These are phyloP conservation scores for Trypethelium eluteriae DNA, from an alignment of 495 filamentous ascomycete species.

Conservation along the genomic window DNA sequence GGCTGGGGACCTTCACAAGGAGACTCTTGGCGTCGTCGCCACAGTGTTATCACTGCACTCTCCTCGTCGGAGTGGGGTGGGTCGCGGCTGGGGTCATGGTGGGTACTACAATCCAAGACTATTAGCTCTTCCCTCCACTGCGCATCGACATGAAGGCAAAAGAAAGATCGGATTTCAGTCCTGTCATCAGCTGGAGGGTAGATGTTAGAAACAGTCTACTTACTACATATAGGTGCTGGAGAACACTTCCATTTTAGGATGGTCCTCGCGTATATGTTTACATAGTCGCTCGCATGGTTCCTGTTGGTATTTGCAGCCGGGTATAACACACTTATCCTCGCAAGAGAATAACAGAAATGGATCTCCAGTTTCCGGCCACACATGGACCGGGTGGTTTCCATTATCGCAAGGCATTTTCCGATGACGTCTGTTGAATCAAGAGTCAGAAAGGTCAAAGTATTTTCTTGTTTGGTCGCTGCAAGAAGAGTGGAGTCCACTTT, in stretches of 20 bases:
- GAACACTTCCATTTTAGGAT: neutral
- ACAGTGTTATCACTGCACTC: neutral
- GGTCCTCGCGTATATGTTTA: neutral
- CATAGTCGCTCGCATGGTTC: neutral
- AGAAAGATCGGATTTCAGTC: no score
- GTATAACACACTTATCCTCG: neutral
- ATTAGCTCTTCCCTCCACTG: neutral
- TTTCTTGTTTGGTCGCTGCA: no score
- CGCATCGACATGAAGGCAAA: no score
- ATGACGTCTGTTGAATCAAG: neutral
- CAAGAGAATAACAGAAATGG: neutral
- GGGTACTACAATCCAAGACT: neutral
- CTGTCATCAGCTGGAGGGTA: no score
- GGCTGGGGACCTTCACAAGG: neutral
- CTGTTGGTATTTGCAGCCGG: neutral
- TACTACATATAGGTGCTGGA: neutral
- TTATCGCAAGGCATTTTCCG: neutral
- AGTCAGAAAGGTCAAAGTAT: no score
- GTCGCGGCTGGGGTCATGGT: neutral
- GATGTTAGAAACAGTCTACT: neutral
- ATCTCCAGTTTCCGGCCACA: neutral
- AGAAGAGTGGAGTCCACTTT: no score
- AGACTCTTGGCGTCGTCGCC: neutral
- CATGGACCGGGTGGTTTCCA: neutral
- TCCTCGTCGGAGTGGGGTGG: neutral